Percentiles rank a stretch among this genome's conserved stretches.
Conservation (phyloP, 164 flowering plant species). For the Aristolochia californica region DNA sequence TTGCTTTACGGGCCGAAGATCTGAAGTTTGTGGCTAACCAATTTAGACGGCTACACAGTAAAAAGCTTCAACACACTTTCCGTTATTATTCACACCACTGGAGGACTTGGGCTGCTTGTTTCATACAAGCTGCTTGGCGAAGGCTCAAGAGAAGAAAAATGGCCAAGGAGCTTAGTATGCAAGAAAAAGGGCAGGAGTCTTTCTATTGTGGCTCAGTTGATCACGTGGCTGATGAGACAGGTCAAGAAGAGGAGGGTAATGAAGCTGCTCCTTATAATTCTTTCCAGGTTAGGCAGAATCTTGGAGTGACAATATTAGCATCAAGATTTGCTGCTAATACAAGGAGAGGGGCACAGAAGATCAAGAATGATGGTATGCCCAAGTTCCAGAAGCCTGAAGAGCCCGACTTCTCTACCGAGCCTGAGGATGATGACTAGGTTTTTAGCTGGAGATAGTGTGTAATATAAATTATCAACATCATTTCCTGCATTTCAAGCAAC, state of each 20-base stretch:
- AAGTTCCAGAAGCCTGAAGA: slow-evolving; percentile 81
- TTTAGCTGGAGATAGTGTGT: not conserved
- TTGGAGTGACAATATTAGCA: slow-evolving; percentile 58
- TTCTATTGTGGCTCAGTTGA: slow-evolving; percentile 20
- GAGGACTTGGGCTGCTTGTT: slow-evolving; percentile 99
- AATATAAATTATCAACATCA: not conserved
- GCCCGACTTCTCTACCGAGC: slow-evolving; percentile 74
- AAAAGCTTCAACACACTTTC: slow-evolving; percentile 81
- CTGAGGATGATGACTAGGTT: slow-evolving; percentile 29
- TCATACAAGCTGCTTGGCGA: slow-evolving; percentile 92
- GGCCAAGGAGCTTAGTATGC: slow-evolving; percentile 32
- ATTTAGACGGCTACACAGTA: slow-evolving; percentile 83
- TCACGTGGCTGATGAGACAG: slow-evolving; percentile 15
- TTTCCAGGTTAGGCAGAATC: slow-evolving; percentile 30
- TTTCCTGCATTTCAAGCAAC: too few relatives aligned
- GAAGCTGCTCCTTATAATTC: slow-evolving; percentile 15
- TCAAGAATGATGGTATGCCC: slow-evolving; percentile 36
- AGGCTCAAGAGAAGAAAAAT: slow-evolving; percentile 46
- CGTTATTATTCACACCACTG: slow-evolving; percentile 88
- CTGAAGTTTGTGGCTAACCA: slow-evolving; percentile 89
- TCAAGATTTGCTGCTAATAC: slow-evolving; percentile 78
- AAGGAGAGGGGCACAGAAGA: slow-evolving; percentile 66
- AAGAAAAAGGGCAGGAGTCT: too few relatives aligned
- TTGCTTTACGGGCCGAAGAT: slow-evolving; percentile 78
- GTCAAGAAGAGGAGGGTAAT: slow-evolving; percentile 21